Conservation (phyloP, 179 eudicot genomes). For the Vitellaria paradoxa region DNA sequence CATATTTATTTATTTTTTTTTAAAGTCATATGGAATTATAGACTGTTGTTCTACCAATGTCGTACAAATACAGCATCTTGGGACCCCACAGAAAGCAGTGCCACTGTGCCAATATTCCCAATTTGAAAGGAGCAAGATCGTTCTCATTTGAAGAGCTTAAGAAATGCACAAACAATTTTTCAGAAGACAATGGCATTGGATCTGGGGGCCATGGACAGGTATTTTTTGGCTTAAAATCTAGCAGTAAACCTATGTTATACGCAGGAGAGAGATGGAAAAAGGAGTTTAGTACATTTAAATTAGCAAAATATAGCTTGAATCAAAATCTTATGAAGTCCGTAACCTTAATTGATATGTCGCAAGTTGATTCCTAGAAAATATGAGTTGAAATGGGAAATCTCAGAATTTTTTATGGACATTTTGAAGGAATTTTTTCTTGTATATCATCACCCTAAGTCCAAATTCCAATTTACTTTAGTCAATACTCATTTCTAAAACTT, state of each 20-base stretch:
- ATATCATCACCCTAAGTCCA: too few relatives aligned
- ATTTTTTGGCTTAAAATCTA: too few relatives aligned
- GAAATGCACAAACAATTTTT: slow-evolving; percentile 57
- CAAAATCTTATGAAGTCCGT: too few relatives aligned
- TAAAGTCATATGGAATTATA: neutral
- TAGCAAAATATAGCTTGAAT: too few relatives aligned
- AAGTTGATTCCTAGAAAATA: too few relatives aligned
- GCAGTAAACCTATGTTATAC: neutral
- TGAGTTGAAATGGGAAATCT: too few relatives aligned
- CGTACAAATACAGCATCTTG: slow-evolving; percentile 53
- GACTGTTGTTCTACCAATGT: neutral
- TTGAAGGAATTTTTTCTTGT: too few relatives aligned
- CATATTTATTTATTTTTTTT: neutral
- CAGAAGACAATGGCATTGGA: slow-evolving; percentile 66
- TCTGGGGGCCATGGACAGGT: slow-evolving; percentile 87
- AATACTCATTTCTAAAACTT: too few relatives aligned
- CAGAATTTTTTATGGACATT: too few relatives aligned
- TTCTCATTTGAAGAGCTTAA: slow-evolving; percentile 64
- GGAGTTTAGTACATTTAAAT: too few relatives aligned
- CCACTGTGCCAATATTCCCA: slow-evolving; percentile 59
- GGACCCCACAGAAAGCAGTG: slow-evolving; percentile 48
- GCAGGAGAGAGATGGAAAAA: neutral
- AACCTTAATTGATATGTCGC: too few relatives aligned
- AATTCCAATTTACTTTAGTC: too few relatives aligned
- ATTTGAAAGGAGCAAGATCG: slow-evolving; percentile 66